Conservation (phyloP, 345 rosid species). For the Mallotus nudiflorus region DNA sequence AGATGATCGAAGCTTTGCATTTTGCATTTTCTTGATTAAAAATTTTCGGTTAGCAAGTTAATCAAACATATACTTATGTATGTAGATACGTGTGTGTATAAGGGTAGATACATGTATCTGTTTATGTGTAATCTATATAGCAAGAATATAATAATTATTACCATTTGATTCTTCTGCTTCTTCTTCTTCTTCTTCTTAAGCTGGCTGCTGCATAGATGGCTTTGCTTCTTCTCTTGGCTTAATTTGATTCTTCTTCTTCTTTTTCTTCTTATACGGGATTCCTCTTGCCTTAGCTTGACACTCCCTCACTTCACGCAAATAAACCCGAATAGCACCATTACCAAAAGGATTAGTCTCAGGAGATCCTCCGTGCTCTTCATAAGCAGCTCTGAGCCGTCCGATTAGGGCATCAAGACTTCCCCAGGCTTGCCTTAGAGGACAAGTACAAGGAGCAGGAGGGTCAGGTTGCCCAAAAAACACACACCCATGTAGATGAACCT, state of each 20-base stretch:
- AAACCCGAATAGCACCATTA: conserved; percentile 71
- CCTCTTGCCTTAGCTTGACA: conserved; percentile 86
- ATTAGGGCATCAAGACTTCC: conserved; percentile 89
- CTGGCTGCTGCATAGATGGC: conserved; percentile 29
- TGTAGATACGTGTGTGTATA: background rate
- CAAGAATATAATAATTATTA: conserved; percentile 25
- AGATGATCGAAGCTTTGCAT: background rate
- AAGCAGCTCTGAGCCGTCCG: conserved; percentile 84
- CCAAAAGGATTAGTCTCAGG: conserved; percentile 75
- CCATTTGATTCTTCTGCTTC: conserved; percentile 21
- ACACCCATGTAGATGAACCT: conserved; percentile 72
- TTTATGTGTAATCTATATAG: no score
- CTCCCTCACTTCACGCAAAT: conserved; percentile 71
- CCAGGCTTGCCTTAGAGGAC: conserved; percentile 86
- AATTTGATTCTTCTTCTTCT: conserved; percentile 58
- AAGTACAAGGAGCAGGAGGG: conserved; percentile 84
- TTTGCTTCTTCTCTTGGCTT: conserved; percentile 34
- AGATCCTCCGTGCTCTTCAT: conserved; percentile 73
- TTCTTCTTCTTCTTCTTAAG: conserved; percentile 25
- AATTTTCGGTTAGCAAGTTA: background rate
- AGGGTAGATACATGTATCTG: background rate
- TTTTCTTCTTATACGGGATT: conserved; percentile 75
- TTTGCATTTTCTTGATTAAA: background rate
- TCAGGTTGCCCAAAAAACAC: conserved; percentile 79
- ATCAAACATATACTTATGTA: background rate